A percentile compares a stretch with the other conserved stretches of the same genome.
phyloP scores from a whole-genome alignment of 441 rosid genomes.

The Euphorbia schlechtendalii region DNA sequence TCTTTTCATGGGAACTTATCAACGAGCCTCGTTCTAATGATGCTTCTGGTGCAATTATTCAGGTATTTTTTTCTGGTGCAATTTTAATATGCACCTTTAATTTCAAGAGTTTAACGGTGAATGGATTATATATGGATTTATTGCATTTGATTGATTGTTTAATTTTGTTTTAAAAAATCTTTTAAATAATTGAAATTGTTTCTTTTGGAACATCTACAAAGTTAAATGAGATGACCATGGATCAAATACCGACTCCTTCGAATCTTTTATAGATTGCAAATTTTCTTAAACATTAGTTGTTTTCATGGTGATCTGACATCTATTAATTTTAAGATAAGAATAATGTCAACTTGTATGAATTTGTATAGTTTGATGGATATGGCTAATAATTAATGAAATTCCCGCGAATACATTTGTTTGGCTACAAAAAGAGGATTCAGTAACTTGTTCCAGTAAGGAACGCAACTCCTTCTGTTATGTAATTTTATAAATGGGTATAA shows the following conservation, averaged over 20 bases:
- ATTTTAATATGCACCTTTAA: too few species aligned
- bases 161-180: too few species aligned
- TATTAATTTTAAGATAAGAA: background rate
- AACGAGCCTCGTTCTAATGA: conserved; percentile 57
- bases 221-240: too few species aligned
- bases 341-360: background rate
- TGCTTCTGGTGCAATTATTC: conserved; percentile 35
- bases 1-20: conserved; percentile 78
- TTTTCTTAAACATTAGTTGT: background rate
- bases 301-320: background rate
- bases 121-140: too few species aligned
- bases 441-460: too few species aligned
- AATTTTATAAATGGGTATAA: background rate
- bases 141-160: too few species aligned
- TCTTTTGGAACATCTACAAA: too few species aligned
- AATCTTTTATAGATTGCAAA: too few species aligned
- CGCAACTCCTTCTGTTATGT: too few species aligned
- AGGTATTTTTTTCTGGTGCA: conserved; percentile 5
- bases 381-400: background rate
- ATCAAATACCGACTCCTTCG: too few species aligned
- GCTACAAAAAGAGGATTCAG: background rate
- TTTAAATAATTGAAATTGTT: too few species aligned
- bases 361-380: background rate
- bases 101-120: too few species aligned
- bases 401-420: background rate